These are phyloP conservation scores for Bonia amplexicaulis DNA, from an alignment of 176 grass and related monocot species.

Conservation along the genomic window DNA sequence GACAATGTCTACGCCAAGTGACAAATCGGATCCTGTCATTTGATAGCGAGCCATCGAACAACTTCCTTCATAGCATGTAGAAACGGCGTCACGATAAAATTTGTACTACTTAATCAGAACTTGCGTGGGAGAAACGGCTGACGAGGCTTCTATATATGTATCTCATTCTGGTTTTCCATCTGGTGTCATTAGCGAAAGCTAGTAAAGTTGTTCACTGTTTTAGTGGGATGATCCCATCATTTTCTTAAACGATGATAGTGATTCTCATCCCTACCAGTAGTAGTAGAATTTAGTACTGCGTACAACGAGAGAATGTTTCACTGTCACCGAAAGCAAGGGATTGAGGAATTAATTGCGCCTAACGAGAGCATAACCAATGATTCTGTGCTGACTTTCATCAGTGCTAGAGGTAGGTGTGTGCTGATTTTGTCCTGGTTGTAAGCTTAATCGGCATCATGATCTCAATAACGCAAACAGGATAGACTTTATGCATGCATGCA, in stretches of 20 bases:
- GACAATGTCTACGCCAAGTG: background rate
- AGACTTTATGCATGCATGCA: background rate
- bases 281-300: background rate
- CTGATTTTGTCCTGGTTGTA: background rate
- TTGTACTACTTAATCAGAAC: too few species aligned
- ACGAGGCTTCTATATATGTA: background rate
- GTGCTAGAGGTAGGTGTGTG: background rate
- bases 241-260: background rate
- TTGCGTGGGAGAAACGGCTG: too few species aligned
- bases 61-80: background rate
- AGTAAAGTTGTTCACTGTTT: background rate
- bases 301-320: background rate
- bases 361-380: background rate
- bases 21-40: slow-evolving; percentile 15
- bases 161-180: background rate
- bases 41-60: background rate
- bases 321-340: background rate
- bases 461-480: background rate
- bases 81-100: background rate
- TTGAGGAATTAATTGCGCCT: background rate
- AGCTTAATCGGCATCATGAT: background rate
- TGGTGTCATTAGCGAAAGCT: background rate
- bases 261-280: background rate
- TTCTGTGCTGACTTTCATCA: background rate
- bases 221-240: background rate